Evolutionary conservation across 768 basidiomycete species (phyloP), one percentile per base, ranked within the genome.

Genomic region (Phylloporus scabripes): DNA sequence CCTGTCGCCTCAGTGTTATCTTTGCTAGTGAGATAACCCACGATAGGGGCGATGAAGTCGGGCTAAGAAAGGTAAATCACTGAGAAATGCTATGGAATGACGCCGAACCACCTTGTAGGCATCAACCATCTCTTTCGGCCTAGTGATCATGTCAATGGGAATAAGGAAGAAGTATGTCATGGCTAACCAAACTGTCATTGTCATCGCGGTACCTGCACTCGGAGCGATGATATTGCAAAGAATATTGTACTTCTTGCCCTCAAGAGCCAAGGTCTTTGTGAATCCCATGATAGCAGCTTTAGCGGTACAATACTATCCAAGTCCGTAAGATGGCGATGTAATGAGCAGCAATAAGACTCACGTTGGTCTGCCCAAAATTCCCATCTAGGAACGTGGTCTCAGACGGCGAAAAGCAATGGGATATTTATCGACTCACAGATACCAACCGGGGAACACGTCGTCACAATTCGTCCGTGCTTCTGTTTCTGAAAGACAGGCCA

Each of bases 401-500:
- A 31, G 50, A 50, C 4, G 2, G 2, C 20, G 6, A 18, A 41
- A 17, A 51, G 6, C 10, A 21, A 40, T 36, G 29, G 31, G 5
- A 33, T 23, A 18, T 14, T 15, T 1, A 5, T 50, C n/a, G 1
- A 76, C 89, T 60, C 60, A 93, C 92, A 92, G 46, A 98, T 83
- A 51, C 94, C 95, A 43, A 92, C 92, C 63, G 85, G 84, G 2
- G 93, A 97, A 51, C 82, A 79, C n/a, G 93, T 97, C 26, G 89
- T 95, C 45, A 98, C 79, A 60, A 99, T 93, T 38, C 96, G 83
- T 24, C 96, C 96, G 63, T 84, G 96, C 69, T 92, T 92, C 66
- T 98, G 95, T 71, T 92, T 87, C 68, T 88, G 87, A 80, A 99
- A 97, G 58, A 91, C 72, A 0, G 94, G 92, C 96, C 96, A 99